Base-by-base conservation (phyloP, 768 basidiomycete genomes). In the Hydnomerulius pinastri region DNA sequence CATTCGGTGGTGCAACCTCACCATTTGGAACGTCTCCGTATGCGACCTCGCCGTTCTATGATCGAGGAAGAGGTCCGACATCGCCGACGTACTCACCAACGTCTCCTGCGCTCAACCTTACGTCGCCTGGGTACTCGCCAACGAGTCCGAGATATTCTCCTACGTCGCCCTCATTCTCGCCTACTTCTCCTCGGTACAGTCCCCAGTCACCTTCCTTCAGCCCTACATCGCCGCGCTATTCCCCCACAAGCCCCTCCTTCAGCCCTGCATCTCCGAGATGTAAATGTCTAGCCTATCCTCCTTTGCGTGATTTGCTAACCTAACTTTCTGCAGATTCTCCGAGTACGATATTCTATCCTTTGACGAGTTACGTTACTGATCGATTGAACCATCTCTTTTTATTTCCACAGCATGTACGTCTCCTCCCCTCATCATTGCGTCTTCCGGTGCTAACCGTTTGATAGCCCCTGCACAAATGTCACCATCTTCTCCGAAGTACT, bases 201-300 rank as follows among this genome's bases (percentile, higher is more conserved):
- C 93, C 92, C 0, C 88, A 92, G 53, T 92, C 90, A 1, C 94
- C 94, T 8, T 87, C 89, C 12, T 96, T 90, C 72, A 88, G 85
- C 53, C 94, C 92, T 1, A 92, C 92, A 10, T 93, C 91, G 3
- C 94, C 92, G 12, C 80, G 87, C 2, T 92, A 92, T 65, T 92
- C 91, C 10, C 92, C 92, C 2, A 88, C 92, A 25, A 90, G 87
- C 63, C 93, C 94, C 0, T 90, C 87, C 0, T 96, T 93, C 76
- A 92, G 89, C 56, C 92, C 92, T 20, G 85, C 90, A n/a, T 92
- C 91, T n/a, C 94, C 92, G 10, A 78, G 87, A 66, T 91, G 87
- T 90, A 74, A 74, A 86, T 75, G 38, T 57, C 37, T 43, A 32
- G 18, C 11, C 33, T 37, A 20, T 45, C 12, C 44, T 30, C 18